Conservation (phyloP, 306 rosid genomes). For the Pyrus communis region DNA sequence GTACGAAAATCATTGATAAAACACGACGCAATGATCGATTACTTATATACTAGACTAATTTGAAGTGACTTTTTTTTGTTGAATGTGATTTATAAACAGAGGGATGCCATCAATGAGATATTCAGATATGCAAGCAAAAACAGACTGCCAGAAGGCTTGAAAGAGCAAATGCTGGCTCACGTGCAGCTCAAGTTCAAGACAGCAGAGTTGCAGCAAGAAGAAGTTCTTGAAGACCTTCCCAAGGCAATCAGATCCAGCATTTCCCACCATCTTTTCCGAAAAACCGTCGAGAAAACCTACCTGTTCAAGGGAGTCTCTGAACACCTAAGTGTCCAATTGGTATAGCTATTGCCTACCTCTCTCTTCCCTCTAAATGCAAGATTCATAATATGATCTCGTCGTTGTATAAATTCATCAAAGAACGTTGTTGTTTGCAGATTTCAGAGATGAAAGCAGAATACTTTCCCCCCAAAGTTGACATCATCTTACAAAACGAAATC, state of each 20-base stretch:
- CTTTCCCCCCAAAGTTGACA: constrained; percentile 76
- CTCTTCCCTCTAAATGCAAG: not conserved
- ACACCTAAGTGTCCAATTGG: constrained; percentile 65
- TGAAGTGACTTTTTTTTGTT: not conserved
- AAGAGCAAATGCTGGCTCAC: constrained; percentile 78
- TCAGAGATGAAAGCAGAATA: constrained; percentile 83
- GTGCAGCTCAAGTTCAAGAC: constrained; percentile 79
- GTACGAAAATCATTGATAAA: no score
- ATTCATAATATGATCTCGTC: not conserved
- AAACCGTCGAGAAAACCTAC: constrained; percentile 48
- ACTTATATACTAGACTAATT: not conserved
- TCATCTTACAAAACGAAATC: constrained; percentile 76
- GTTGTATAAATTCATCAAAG: not conserved
- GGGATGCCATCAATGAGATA: constrained; percentile 62
- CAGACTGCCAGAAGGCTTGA: constrained; percentile 73
- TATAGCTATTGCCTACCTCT: constrained; percentile 7
- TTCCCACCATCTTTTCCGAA: constrained; percentile 67
- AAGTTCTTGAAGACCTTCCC: constrained; percentile 60
- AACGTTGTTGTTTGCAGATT: constrained; percentile 28
- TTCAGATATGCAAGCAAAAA: constrained; percentile 64
- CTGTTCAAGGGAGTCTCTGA: constrained; percentile 65
- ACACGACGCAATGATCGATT: not conserved
- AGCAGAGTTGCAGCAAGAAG: constrained; percentile 74
- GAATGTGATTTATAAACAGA: constrained; percentile 24
- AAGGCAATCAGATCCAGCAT: constrained; percentile 71